Conservation (phyloP, 2,329 filamentous ascomycete genomes). For the Pseudocercospora vitis region DNA sequence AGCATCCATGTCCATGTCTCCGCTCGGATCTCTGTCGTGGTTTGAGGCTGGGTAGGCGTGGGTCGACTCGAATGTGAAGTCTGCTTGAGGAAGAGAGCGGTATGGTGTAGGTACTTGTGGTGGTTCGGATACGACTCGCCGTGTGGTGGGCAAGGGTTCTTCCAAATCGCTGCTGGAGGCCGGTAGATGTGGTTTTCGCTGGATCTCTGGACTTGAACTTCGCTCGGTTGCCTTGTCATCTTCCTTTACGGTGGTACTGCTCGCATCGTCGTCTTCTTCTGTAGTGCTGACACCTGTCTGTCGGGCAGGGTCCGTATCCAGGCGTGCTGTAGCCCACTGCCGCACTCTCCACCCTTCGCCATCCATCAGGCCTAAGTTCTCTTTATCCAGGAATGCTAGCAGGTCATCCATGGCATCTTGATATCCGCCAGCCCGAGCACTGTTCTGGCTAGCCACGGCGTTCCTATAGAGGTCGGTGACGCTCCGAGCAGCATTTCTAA, state of each 20-base stretch:
- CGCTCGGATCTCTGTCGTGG: conserved; percentile 54
- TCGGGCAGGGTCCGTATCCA: conserved; percentile 47
- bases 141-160: conserved; percentile 18
- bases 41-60: conserved; percentile 56
- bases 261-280: conserved; percentile 63
- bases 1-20: conserved; percentile 56
- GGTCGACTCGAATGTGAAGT: conserved; percentile 69
- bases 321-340: conserved; percentile 67
- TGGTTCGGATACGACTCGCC: conserved; percentile 31
- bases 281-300: conserved; percentile 45
- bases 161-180: conserved; percentile 29
- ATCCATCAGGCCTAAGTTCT: conserved; percentile 74
- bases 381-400: conserved; percentile 78
- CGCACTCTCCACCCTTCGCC: conserved; percentile 71
- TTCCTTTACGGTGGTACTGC: conserved; percentile 25
- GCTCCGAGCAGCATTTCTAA: conserved; percentile 87
- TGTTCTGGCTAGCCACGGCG: conserved; percentile 73
- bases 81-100: conserved; percentile 47
- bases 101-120: conserved; percentile 18
- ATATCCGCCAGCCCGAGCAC: conserved; percentile 77
- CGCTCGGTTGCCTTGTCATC: conserved; percentile 56
- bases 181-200: conserved; percentile 28
- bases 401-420: conserved; percentile 93
- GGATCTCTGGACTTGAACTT: conserved; percentile 40
- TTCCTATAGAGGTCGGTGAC: conserved; percentile 97